Evolutionary conservation across 192 early-diverging fungal genomes (phyloP).

Genomic region (Diversispora eburnea): DNA sequence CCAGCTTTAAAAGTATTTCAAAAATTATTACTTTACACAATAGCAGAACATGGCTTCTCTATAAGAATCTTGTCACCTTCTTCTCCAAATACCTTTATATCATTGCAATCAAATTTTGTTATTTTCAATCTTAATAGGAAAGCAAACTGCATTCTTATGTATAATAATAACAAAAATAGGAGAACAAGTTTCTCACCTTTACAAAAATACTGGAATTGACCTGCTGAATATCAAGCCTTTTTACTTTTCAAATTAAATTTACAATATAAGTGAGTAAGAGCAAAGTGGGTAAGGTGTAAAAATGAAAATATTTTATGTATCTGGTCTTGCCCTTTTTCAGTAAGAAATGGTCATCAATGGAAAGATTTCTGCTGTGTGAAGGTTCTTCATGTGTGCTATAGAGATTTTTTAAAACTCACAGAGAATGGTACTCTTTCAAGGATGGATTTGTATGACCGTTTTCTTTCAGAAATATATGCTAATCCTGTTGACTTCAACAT

Average conservation of each 20-base stretch:
- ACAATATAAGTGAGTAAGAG: neutral
- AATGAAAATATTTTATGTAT: constrained; percentile 2
- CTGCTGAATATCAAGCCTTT: neutral
- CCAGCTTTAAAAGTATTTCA: neutral
- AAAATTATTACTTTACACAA: neutral
- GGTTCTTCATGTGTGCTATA: neutral
- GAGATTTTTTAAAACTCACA: neutral
- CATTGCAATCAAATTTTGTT: constrained; percentile 5
- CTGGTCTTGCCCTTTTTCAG: neutral
- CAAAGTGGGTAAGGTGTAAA: neutral
- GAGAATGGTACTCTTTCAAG: neutral
- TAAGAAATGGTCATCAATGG: neutral
- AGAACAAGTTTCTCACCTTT: neutral
- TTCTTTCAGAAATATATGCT: constrained; percentile 4
- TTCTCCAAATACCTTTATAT: constrained; percentile 6
- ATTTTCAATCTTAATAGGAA: constrained; percentile 2
- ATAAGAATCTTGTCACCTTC: constrained; percentile 2
- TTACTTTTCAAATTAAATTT: constrained; percentile 1
- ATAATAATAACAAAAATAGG: neutral
- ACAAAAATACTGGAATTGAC: constrained; percentile 1
- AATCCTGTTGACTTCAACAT: neutral
- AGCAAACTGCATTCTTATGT: neutral
- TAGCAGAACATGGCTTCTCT: neutral
- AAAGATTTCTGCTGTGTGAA: constrained; percentile 1
- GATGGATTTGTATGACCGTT: neutral